phyloP scores from a whole-genome alignment of 1,139 yeast genomes.

The Pichia terricola region DNA sequence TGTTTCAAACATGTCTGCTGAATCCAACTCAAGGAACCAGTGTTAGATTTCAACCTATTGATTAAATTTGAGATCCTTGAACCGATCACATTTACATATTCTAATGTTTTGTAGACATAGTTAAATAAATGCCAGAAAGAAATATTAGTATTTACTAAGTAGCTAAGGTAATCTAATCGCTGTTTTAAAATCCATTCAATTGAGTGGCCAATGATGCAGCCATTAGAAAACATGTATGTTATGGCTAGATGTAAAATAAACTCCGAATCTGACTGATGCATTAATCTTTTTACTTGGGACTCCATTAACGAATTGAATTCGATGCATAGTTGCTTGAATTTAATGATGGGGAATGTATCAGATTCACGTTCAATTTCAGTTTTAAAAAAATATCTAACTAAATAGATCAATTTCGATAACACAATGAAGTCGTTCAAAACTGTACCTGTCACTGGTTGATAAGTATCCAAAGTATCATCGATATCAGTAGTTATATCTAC shows the following conservation, averaged over 20 bases:
- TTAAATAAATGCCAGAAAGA: conserved; percentile 17
- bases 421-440: conserved; percentile 3
- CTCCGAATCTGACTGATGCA: conserved; percentile 23
- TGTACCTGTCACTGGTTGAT: conserved; percentile 4
- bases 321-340: conserved; percentile 13
- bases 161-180: conserved; percentile 11
- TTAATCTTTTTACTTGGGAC: conserved; percentile 11
- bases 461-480: conserved; percentile 2
- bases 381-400: conserved; percentile 16
- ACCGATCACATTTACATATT: conserved; percentile 15
- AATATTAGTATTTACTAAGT: not conserved
- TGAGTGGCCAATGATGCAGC: conserved; percentile 13
- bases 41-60: conserved; percentile 14
- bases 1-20: conserved; percentile 15
- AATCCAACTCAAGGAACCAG: conserved; percentile 17
- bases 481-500: not conserved
- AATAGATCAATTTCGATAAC: conserved; percentile 18
- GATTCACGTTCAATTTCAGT: conserved; percentile 7
- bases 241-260: conserved; percentile 16
- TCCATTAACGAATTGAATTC: conserved; percentile 15
- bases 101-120: conserved; percentile 22
- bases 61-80: conserved; percentile 16
- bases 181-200: conserved; percentile 16
- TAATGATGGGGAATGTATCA: conserved; percentile 10
- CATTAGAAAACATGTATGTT: conserved; percentile 17